Percentiles rank a stretch among this genome's conserved stretches.
Evolutionary conservation across 2,329 filamentous ascomycete species (phyloP).

Genomic region (Trichoderma sp.): DNA sequence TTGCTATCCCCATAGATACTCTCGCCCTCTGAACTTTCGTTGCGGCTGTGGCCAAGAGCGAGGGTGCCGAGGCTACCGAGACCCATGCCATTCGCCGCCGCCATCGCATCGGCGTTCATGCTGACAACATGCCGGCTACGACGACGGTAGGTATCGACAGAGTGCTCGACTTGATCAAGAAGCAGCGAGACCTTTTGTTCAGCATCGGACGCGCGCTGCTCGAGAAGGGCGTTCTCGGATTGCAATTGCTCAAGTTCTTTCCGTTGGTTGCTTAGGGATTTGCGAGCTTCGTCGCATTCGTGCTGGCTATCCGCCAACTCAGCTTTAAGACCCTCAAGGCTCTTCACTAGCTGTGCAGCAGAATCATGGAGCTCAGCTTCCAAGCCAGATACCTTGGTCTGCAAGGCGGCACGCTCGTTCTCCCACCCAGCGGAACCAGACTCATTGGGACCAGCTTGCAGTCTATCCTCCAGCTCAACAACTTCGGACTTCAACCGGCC

Average conservation of each 20-base stretch:
- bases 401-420: conserved; percentile 66
- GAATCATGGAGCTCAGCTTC: conserved; percentile 69
- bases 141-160: conserved; percentile 91
- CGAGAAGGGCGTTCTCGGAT: conserved; percentile 76
- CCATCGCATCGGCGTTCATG: conserved; percentile 49
- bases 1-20: conserved; percentile 62
- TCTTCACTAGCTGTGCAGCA: conserved; percentile 67
- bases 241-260: conserved; percentile 79
- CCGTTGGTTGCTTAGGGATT: conserved; percentile 60
- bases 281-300: conserved; percentile 65
- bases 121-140: conserved; percentile 62
- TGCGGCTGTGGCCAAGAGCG: conserved; percentile 46
- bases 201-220: conserved; percentile 82
- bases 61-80: conserved; percentile 29
- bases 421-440: conserved; percentile 68
- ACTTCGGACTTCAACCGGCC: conserved; percentile 79
- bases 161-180: conserved; percentile 90
- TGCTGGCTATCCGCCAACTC: conserved; percentile 66
- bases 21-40: conserved; percentile 61
- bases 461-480: conserved; percentile 62
- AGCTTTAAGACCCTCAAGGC: conserved; percentile 67
- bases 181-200: conserved; percentile 92
- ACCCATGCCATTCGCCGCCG: conserved; percentile 39
- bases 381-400: conserved; percentile 67
- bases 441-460: conserved; percentile 39